These are phyloP conservation scores for Stevia rebaudiana DNA, from an alignment of 140 eudicot genomes.

Conservation along the genomic window DNA sequence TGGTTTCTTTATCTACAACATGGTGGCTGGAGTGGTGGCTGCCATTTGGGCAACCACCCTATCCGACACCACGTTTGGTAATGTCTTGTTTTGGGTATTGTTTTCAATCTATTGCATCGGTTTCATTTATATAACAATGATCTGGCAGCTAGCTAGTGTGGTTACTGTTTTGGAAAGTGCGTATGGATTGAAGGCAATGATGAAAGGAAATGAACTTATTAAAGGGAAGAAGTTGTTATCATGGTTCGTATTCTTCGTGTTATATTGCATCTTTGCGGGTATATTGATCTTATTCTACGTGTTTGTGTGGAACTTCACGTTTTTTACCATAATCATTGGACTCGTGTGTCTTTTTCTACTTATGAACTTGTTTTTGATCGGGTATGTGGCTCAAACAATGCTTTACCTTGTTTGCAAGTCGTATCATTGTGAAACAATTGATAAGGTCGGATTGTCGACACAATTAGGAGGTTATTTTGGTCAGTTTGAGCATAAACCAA, in stretches of 20 bases:
- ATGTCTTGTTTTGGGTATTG: slow-evolving; percentile 10
- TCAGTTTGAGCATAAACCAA: slow-evolving; percentile 22
- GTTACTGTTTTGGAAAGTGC: slow-evolving; percentile 35
- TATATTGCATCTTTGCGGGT: slow-evolving; percentile 24
- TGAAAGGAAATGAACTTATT: slow-evolving; percentile 24
- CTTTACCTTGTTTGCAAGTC: slow-evolving; percentile 44
- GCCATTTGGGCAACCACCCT: slow-evolving; percentile 22
- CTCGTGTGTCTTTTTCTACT: slow-evolving; percentile 31
- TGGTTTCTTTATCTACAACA: slow-evolving; percentile 32
- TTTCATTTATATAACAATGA: slow-evolving; percentile 28
- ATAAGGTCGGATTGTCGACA: slow-evolving; percentile 33
- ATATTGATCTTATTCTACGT: slow-evolving; percentile 18
- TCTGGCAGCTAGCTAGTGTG: slow-evolving; percentile 42
- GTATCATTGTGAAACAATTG: slow-evolving; percentile 32
- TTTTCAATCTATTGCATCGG: slow-evolving; percentile 24
- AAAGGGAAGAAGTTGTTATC: slow-evolving; percentile 40
- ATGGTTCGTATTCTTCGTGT: slow-evolving; percentile 30
- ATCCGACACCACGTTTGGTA: slow-evolving; percentile 15
- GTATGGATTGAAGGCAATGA: slow-evolving; percentile 31
- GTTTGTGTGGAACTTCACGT: slow-evolving; percentile 12
- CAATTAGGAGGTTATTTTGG: slow-evolving; percentile 36
- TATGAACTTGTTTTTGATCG: slow-evolving; percentile 25
- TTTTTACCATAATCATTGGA: slow-evolving; percentile 16
- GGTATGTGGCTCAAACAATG: slow-evolving; percentile 35
- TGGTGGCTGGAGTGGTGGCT: slow-evolving; percentile 13